Evolutionary conservation across 1,139 yeast genomes (phyloP), one percentile per base, ranked within the genome.

Genomic region (Magnusiomyces suaveolens): DNA sequence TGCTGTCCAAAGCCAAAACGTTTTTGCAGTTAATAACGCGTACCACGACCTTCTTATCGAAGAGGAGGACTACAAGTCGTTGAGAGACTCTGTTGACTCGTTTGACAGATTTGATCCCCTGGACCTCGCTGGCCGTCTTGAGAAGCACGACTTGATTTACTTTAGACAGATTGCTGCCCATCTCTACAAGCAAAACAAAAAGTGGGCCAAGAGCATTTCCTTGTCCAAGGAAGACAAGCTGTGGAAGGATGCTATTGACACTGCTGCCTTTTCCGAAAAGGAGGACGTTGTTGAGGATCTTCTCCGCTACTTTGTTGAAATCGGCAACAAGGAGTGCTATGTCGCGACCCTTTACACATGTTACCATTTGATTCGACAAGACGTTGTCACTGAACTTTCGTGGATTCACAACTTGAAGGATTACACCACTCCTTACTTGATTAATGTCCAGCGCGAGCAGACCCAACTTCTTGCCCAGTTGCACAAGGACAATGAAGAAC

Each of bases 91-190:
- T 44, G 90, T 92, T 62, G 97, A 90, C 60, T 78, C 88, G 41
- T 86, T 85, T 70, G 96, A 90, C 72, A 82, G 95, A 70, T 92
- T 84, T 72, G 96, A 92, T 70, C 87, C 94, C 56, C 76, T 94
- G 63, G 97, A 87, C 56, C 79, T 92, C 64, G 99, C 98, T 55
- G 84, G 83, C 67, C 82, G 97, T 70, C 80, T 92, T 62, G 99
- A 92, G 73, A 86, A 85, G 72, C 97, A 92, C 68, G 87, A 85
- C 32, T 73, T 89, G 58, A 81, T 94, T 55, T 94, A 88, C 75
- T 92, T 92, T 78, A 84, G 97, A 74, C 95, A 88, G 74, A 88
- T 92, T 66, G 94, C 97, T 43, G 98, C 98, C 48, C 81, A 89
- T 62, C 78, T 92, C 62, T 94, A 86, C 78, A 83, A 95, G 71